Base-by-base conservation (phyloP, 345 rosid genomes). In the Eucalyptus shirleyi region DNA sequence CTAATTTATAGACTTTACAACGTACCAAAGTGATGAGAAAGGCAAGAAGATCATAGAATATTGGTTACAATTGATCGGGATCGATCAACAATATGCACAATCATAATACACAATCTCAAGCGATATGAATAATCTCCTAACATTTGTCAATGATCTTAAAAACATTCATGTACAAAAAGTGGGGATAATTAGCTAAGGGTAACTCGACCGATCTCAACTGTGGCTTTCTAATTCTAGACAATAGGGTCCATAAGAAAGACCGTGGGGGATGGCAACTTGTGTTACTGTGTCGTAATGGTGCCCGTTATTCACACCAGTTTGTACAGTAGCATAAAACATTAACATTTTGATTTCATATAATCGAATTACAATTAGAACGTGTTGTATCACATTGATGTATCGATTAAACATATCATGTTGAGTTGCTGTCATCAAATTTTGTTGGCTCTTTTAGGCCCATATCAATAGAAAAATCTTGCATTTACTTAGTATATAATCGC, bases 321-420 rank as follows among this genome's bases (percentile, higher is more conserved):
- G 15, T 62, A 62, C 4, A 3, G 1, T 30, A 62, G 9, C 9
- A 62, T 62, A 62, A 62, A 62, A 62, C 18, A 28, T 62, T 62
- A 28, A 28, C 69, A 1, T 28, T 62, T 62, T 62, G 34, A 62
- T 62, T 62, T 62, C 69, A 62, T 62, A 13, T 6, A 62, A 13
- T 30, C 3, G 0, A 62, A 62, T 28, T 62, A 62, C 69, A 14
- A 30, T 62, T 30, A 62, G 69, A 62, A 62, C 0, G 2, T 62
- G 2, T 0, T 62, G 28, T 28, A 13, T 62, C 2, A 6, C 4
- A 0, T 62, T 0, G 8, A 62, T 30, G 16, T 3, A 62, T 62
- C 1, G 18, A 0, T 3, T 62, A 62, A 62, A 7, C 2, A 0
- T 62, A 62, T 30, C 17, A 3, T 62, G 16, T 62, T 0, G 2